Conservation (phyloP, 805 yeast genomes). For the Barnettozyma vustinii region DNA sequence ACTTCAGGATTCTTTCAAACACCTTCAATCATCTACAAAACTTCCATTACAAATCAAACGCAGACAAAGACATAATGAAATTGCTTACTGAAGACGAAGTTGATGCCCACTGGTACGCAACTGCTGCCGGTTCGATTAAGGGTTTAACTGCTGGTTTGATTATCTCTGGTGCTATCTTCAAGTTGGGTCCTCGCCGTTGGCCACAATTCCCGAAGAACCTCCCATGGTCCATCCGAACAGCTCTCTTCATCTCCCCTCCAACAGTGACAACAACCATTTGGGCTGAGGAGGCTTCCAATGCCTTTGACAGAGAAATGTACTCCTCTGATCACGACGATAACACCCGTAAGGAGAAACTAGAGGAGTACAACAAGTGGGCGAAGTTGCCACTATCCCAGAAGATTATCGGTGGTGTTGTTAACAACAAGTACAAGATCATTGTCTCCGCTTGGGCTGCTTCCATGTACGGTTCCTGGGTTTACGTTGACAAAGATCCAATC, state of each 20-base stretch:
- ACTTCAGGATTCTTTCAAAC: not conserved
- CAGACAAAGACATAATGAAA: conserved; percentile 45
- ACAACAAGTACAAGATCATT: conserved; percentile 61
- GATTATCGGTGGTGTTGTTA: conserved; percentile 41
- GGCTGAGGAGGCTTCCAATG: conserved; percentile 68
- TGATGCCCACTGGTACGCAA: conserved; percentile 55
- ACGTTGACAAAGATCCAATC: conserved; percentile 66
- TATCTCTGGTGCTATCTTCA: conserved; percentile 50
- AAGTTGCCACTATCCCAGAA: conserved; percentile 44
- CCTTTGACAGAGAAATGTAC: conserved; percentile 59
- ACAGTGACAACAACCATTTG: conserved; percentile 53
- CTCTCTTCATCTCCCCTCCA: conserved; percentile 64
- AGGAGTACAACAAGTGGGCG: conserved; percentile 48
- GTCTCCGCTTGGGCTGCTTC: conserved; percentile 77
- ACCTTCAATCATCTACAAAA: not conserved
- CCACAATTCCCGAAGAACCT: conserved; percentile 38
- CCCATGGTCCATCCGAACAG: conserved; percentile 59
- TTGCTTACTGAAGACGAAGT: conserved; percentile 60
- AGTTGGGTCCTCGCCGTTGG: conserved; percentile 41
- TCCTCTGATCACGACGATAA: conserved; percentile 37
- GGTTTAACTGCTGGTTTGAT: conserved; percentile 55
- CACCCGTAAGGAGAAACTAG: conserved; percentile 28
- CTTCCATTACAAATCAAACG: not conserved
- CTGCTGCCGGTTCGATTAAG: conserved; percentile 53
- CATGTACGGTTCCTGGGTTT: conserved; percentile 71